A percentile compares a stretch with the other conserved stretches of the same genome.
These are phyloP conservation scores for Telopea speciosissima DNA, from an alignment of 177 flowering plant species.

Conservation along the genomic window DNA sequence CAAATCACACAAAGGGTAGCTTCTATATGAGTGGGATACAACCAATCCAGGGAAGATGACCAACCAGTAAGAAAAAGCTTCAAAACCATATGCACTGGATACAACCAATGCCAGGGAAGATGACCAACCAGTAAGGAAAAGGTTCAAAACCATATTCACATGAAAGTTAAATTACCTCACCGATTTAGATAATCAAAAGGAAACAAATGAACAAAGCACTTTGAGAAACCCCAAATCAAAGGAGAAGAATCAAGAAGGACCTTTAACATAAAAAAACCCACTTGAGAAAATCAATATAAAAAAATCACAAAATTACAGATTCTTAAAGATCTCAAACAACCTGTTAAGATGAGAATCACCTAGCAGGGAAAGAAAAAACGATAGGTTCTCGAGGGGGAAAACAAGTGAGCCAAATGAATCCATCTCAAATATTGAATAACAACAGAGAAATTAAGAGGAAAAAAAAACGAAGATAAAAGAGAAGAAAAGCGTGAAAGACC, in stretches of 20 bases:
- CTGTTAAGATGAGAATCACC: not conserved
- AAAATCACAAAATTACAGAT: too few species aligned
- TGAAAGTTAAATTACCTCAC: too few species aligned
- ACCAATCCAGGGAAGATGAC: too few species aligned
- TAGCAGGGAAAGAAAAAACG: too few species aligned
- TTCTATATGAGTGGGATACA: too few species aligned
- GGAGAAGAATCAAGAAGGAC: not conserved
- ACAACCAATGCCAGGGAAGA: too few species aligned
- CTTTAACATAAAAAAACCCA: not conserved
- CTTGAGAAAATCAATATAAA: not conserved
- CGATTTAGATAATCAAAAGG: not conserved
- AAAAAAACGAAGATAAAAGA: not conserved
- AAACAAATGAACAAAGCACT: not conserved
- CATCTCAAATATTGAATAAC: not conserved
- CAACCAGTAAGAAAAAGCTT: too few species aligned
- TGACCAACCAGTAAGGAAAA: too few species aligned
- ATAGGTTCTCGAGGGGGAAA: not conserved
- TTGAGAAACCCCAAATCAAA: too few species aligned
- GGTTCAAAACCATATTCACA: too few species aligned
- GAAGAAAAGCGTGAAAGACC: slow-evolving; percentile 8
- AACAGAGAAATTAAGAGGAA: not conserved
- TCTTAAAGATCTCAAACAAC: not conserved
- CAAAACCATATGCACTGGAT: too few species aligned
- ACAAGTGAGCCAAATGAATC: not conserved
- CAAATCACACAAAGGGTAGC: too few species aligned